A percentile compares a stretch with the other conserved stretches of the same genome.
These are phyloP conservation scores for Trichoderma harzianum DNA, from an alignment of 2,329 filamentous ascomycete species.

Conservation along the genomic window DNA sequence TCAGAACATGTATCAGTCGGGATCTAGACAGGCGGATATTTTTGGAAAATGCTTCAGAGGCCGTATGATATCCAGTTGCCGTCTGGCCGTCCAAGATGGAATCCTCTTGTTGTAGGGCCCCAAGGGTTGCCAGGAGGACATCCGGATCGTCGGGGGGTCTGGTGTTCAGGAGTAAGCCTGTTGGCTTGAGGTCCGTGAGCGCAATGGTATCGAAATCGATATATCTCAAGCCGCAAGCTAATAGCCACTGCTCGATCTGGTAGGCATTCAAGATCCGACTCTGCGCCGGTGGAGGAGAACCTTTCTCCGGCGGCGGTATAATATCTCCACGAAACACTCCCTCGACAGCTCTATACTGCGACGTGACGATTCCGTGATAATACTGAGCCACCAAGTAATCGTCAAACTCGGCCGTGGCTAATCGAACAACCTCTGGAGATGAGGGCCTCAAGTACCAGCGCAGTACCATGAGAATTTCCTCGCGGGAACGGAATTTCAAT, in stretches of 20 bases:
- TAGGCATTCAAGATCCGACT: conserved; percentile 6
- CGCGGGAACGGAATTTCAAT: neutral
- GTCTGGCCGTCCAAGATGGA: neutral
- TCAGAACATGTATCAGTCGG: conserved; percentile 1
- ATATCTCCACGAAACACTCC: neutral
- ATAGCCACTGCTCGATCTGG: conserved; percentile 10
- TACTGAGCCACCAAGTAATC: conserved; percentile 9
- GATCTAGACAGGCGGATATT: neutral
- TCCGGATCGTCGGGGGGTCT: neutral
- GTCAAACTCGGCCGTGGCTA: conserved; percentile 8
- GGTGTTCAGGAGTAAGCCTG: neutral
- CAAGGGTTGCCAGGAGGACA: neutral
- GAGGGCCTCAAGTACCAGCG: conserved; percentile 7
- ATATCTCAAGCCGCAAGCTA: conserved; percentile 2
- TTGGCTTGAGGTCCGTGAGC: neutral
- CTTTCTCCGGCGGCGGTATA: neutral
- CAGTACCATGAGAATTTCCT: conserved; percentile 3
- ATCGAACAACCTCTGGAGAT: neutral
- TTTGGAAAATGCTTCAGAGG: neutral
- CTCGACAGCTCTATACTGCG: neutral
- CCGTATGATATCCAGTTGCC: neutral
- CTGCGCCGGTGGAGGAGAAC: neutral
- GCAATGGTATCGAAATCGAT: neutral
- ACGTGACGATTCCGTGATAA: neutral
- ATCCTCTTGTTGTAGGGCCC: neutral